Conservation (phyloP, 2,329 filamentous ascomycete genomes). For the Pseudocercospora eumusae region DNA sequence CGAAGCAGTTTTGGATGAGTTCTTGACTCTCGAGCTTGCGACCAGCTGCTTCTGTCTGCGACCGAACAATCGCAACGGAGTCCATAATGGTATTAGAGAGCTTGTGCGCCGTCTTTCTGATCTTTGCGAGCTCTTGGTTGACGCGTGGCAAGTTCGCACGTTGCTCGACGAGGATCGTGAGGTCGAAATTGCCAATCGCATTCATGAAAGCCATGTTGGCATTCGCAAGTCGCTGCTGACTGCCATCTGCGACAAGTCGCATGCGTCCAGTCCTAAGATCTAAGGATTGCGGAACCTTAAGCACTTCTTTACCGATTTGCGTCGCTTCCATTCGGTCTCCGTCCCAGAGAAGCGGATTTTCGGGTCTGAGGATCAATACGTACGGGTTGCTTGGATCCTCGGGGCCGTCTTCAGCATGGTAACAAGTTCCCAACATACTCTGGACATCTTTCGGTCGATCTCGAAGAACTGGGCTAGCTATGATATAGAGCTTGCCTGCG, state of each 20-base stretch:
- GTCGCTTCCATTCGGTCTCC: conserved; percentile 63
- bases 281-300: conserved; percentile 66
- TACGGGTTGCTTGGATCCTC: conserved; percentile 82
- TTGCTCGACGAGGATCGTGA: conserved; percentile 88
- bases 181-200: conserved; percentile 78
- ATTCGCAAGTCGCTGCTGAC: conserved; percentile 72
- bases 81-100: conserved; percentile 98
- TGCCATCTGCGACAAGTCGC: conserved; percentile 84
- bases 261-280: conserved; percentile 86
- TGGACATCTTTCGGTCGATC: conserved; percentile 79
- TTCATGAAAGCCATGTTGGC: conserved; percentile 78
- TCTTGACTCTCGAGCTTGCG: conserved; percentile 82
- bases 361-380: conserved; percentile 79
- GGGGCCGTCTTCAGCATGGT: conserved; percentile 65
- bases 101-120: conserved; percentile 93
- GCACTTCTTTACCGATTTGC: conserved; percentile 58
- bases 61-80: conserved; percentile 88
- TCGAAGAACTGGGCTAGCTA: conserved; percentile 78
- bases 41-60: conserved; percentile 64
- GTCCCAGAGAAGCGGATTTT: conserved; percentile 76
- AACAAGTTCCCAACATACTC: conserved; percentile 78
- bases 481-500: conserved; percentile 64
- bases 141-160: conserved; percentile 91
- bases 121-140: conserved; percentile 86
- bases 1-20: conserved; percentile 95